Evolutionary conservation across 768 basidiomycete species (phyloP).

Genomic region (Pholiota molesta): DNA sequence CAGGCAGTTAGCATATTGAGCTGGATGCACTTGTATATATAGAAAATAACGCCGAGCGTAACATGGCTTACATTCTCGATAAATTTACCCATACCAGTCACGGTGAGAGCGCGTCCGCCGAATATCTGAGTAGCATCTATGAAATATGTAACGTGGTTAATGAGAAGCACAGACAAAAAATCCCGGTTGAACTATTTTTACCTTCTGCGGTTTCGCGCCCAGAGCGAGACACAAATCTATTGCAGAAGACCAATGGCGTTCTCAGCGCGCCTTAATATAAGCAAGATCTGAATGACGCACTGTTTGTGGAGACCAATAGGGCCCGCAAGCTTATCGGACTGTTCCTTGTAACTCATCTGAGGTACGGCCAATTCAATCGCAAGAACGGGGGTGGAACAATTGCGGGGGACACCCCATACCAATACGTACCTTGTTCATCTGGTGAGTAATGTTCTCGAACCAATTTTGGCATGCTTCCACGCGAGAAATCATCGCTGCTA

Average conservation of each 20-base stretch:
- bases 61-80: constrained; percentile 70
- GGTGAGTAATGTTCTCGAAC: constrained; percentile 88
- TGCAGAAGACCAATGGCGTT: neutral
- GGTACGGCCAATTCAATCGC: neutral
- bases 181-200: constrained; percentile 41
- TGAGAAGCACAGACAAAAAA: neutral
- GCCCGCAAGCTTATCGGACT: constrained; percentile 85
- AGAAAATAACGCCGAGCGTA: constrained; percentile 4
- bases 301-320: constrained; percentile 89
- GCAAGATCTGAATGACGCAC: constrained; percentile 41
- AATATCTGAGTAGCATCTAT: constrained; percentile 84
- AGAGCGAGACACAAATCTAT: constrained; percentile 67
- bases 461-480: constrained; percentile 86
- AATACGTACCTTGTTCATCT: constrained; percentile 79
- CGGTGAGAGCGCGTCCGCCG: constrained; percentile 86
- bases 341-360: constrained; percentile 86
- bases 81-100: constrained; percentile 83
- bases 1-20: neutral
- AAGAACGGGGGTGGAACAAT: neutral
- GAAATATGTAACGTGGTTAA: constrained; percentile 1
- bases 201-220: constrained; percentile 76
- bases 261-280: constrained; percentile 13
- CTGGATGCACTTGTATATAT: neutral
- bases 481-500: constrained; percentile 89
- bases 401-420: constrained; percentile 7